Percentiles rank a stretch among this genome's conserved stretches.
phyloP scores from a whole-genome alignment of 345 rosid genomes.

The Salix caprea region DNA sequence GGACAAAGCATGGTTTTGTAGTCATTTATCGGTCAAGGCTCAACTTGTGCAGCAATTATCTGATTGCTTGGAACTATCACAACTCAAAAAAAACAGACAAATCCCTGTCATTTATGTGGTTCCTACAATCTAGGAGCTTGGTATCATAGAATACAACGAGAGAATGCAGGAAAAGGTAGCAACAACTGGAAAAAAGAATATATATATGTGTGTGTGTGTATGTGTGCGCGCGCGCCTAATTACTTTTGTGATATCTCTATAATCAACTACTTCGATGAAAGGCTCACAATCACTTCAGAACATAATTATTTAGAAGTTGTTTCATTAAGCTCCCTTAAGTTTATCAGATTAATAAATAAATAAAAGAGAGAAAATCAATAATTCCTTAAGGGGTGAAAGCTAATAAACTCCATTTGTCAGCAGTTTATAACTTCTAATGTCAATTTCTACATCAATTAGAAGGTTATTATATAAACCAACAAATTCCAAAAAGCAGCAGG shows the following conservation, averaged over 20 bases:
- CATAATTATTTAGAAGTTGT: neutral
- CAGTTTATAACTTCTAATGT: neutral
- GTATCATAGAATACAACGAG: neutral
- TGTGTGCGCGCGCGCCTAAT: neutral
- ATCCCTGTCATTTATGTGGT: neutral
- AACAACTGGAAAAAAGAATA: neutral
- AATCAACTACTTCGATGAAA: neutral
- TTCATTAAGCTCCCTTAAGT: neutral
- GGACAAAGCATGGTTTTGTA: neutral
- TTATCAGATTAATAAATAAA: neutral
- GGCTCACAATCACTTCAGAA: neutral
- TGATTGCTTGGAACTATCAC: neutral
- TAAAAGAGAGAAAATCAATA: neutral
- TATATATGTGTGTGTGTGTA: fast-evolving
- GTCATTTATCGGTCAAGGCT: neutral
- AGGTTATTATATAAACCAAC: neutral
- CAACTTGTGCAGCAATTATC: neutral
- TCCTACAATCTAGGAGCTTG: neutral
- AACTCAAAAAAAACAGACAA: neutral
- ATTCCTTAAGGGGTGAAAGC: neutral
- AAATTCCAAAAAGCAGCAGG: neutral
- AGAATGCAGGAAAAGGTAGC: neutral
- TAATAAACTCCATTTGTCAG: neutral
- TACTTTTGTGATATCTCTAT: neutral
- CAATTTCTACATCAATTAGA: neutral